Conservation (phyloP, 805 yeast genomes). For the Candida schatavii region DNA sequence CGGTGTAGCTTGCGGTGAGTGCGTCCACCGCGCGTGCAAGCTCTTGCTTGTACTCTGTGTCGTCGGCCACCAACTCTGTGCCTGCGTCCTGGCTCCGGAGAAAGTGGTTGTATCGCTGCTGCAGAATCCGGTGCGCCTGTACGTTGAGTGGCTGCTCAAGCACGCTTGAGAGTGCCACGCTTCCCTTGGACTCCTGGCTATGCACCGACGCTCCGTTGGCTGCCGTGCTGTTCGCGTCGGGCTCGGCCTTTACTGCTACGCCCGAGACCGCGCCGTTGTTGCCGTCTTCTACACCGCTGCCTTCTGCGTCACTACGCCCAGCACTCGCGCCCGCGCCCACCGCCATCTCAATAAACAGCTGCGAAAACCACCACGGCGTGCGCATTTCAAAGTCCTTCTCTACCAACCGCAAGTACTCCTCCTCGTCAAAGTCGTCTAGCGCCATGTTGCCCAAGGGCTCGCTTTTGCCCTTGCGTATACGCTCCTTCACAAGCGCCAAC, state of each 20-base stretch:
- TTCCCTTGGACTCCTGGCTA: not conserved
- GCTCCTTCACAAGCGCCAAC: slow-evolving; percentile 24
- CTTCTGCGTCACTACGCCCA: slow-evolving; percentile 1
- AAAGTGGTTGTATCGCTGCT: slow-evolving; percentile 25
- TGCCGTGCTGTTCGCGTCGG: not conserved
- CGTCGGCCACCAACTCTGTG: slow-evolving; percentile 12
- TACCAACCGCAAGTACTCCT: slow-evolving; percentile 24
- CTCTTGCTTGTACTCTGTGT: not conserved
- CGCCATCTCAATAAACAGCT: slow-evolving; percentile 24
- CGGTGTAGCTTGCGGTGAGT: not conserved
- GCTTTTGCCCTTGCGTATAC: slow-evolving; percentile 28
- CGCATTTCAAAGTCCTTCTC: slow-evolving; percentile 33
- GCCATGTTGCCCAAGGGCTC: no score
- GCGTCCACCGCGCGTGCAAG: not conserved
- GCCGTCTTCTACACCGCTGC: slow-evolving; percentile 16
- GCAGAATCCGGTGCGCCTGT: slow-evolving; percentile 33
- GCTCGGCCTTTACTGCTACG: not conserved
- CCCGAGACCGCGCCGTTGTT: slow-evolving; percentile 17
- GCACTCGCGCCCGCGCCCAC: slow-evolving; percentile 6
- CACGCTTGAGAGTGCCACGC: not conserved
- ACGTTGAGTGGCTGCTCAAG: slow-evolving; percentile 16
- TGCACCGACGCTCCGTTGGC: not conserved
- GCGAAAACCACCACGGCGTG: slow-evolving; percentile 43
- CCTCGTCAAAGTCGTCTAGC: slow-evolving; percentile 20
- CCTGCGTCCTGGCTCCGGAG: slow-evolving; percentile 10